Percentiles rank a stretch among this genome's conserved stretches.
Conservation (phyloP, 176 grass and related monocot species). For the Pontederia crassipes region DNA sequence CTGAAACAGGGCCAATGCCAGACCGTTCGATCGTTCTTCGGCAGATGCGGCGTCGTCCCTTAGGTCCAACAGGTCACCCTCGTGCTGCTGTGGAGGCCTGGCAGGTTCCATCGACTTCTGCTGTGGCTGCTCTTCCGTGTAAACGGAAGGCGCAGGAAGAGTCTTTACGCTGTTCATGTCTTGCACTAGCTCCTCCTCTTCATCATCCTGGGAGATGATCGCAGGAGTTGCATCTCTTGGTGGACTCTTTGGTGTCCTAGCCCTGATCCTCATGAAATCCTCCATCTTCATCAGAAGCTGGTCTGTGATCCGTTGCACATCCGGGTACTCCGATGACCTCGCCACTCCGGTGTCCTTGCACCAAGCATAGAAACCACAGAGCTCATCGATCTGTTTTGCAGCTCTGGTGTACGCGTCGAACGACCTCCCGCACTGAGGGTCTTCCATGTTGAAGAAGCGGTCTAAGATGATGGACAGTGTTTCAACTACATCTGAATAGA, state of each 20-base stretch:
- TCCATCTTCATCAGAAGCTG: constrained; percentile 53
- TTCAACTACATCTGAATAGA: constrained; percentile 38
- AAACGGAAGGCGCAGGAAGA: constrained; percentile 8
- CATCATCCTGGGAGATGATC: neutral
- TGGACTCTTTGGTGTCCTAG: constrained; percentile 23
- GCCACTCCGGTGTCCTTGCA: constrained; percentile 43
- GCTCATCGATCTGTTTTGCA: constrained; percentile 55
- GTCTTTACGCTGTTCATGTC: constrained; percentile 20
- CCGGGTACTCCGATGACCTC: constrained; percentile 35
- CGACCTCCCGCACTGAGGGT: constrained; percentile 48
- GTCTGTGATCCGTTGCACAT: constrained; percentile 45
- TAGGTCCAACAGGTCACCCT: constrained; percentile 48
- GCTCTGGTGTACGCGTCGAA: constrained; percentile 53
- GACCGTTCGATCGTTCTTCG: constrained; percentile 50
- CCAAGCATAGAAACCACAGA: constrained; percentile 49
- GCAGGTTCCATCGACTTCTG: neutral
- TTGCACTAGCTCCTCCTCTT: constrained; percentile 14
- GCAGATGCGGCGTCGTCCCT: constrained; percentile 27
- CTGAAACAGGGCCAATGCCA: constrained; percentile 69
- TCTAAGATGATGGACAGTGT: constrained; percentile 49
- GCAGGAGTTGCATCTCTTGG: constrained; percentile 15
- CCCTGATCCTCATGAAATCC: constrained; percentile 51
- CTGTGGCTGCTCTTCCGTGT: constrained; percentile 20
- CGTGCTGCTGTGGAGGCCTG: constrained; percentile 5
- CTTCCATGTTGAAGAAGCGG: constrained; percentile 80